Evolutionary conservation across 2,329 filamentous ascomycete species (phyloP), one percentile per base, ranked within the genome.

Genomic region (Thermothelomyces thermophilus): DNA sequence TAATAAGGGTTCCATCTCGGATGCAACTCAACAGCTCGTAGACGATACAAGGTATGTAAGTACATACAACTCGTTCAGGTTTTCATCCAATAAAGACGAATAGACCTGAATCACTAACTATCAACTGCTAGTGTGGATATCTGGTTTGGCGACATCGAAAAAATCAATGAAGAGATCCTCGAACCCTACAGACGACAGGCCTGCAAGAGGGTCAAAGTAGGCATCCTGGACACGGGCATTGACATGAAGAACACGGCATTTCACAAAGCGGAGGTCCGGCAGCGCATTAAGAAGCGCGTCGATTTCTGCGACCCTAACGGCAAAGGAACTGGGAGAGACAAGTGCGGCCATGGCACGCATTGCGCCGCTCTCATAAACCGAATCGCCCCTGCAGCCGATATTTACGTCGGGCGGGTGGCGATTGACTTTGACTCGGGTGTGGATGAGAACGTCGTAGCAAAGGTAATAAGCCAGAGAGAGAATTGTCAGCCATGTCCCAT

Each of bases 151-250:
- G 24, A 41, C 9, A 30, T 41, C n/a, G 16, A 30, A 11, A 42
- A 16, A 22, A 42, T 42, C 40, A 42, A 42, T 10, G 28, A 42
- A 22, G 28, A 31, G 14, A 31, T 42, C 1, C 19, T 33, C 28
- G 6, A 20, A 14, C 40, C 26, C n/a, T 22, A 33, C 40, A 20
- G 26, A n/a, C 26, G 26, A 26, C 39, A 33, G 14, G 40, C 28
- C 17, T 24, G 39, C 26, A 42, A 42, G 40, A 11, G 40, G 26
- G 40, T 42, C 10, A 42, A 42, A 28, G 17, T 42, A 2, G 40
- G 26, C 26, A 42, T 42, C 40, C 40, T 42, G 6, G 40, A 42
- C 28, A 42, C 40, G 40, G 40, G 40, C 26, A 42, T 42, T 9
- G 28, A 42, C 28, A 33, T 42, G 28, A 42, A 20, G 9, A 42